These are phyloP conservation scores for Ophiostoma novo-ulmi DNA, from an alignment of 2,329 filamentous ascomycete genomes.

Conservation along the genomic window DNA sequence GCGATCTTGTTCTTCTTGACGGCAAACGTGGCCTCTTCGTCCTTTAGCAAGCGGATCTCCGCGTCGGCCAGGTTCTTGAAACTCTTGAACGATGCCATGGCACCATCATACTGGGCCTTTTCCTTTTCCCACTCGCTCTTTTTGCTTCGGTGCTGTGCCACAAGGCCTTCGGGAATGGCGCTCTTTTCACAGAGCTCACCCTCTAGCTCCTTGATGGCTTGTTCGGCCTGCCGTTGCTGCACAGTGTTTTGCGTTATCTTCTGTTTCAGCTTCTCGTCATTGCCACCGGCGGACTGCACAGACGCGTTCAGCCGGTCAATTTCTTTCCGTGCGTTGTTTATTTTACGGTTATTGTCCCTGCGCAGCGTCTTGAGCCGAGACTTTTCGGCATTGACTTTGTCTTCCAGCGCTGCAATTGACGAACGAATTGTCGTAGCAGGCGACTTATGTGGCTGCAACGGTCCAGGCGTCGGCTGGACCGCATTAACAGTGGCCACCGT, in stretches of 20 bases:
- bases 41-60: slow-evolving; percentile 57
- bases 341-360: slow-evolving; percentile 67
- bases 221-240: slow-evolving; percentile 59
- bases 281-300: slow-evolving; percentile 63
- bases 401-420: slow-evolving; percentile 67
- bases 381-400: slow-evolving; percentile 64
- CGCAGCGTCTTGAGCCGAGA: slow-evolving; percentile 63
- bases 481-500: slow-evolving; percentile 36
- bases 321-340: slow-evolving; percentile 65
- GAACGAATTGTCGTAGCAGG: slow-evolving; percentile 71
- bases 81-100: slow-evolving; percentile 49
- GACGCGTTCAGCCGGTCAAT: slow-evolving; percentile 64
- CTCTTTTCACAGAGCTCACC: slow-evolving; percentile 62
- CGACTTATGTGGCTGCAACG: slow-evolving; percentile 65
- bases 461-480: slow-evolving; percentile 32
- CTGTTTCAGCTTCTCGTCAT: slow-evolving; percentile 70
- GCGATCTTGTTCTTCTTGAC: slow-evolving; percentile 69
- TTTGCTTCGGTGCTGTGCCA: slow-evolving; percentile 50
- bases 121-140: slow-evolving; percentile 51
- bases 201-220: slow-evolving; percentile 37
- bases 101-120: slow-evolving; percentile 56
- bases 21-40: slow-evolving; percentile 58
- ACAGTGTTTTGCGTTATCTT: slow-evolving; percentile 71
- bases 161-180: slow-evolving; percentile 58
- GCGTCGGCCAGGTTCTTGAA: slow-evolving; percentile 59